These are phyloP conservation scores for Carallia pectinifolia DNA, from an alignment of 345 rosid species.

Conservation along the genomic window DNA sequence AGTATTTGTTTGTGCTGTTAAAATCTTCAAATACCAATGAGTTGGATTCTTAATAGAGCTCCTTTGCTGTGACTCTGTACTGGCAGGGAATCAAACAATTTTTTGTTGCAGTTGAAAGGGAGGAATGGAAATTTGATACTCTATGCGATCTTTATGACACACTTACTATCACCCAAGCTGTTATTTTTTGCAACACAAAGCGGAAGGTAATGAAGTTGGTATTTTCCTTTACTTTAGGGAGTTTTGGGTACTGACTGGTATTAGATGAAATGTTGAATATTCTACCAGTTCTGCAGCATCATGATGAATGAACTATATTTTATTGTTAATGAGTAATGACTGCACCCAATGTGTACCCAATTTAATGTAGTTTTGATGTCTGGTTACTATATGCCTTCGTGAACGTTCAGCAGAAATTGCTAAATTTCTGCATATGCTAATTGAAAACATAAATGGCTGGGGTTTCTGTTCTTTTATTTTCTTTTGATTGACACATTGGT, in stretches of 20 bases:
- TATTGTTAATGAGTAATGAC: no score
- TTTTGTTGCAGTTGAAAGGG: conserved; percentile 91
- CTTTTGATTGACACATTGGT: neutral
- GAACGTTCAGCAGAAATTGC: neutral
- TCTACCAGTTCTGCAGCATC: neutral
- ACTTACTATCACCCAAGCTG: conserved; percentile 90
- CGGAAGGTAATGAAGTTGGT: conserved; percentile 54
- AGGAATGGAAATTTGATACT: conserved; percentile 99
- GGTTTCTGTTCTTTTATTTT: neutral
- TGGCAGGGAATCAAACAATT: conserved; percentile 92
- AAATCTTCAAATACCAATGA: neutral
- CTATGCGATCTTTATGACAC: conserved; percentile 95
- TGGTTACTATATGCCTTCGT: neutral
- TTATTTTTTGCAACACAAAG: conserved; percentile 97
- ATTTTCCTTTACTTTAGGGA: neutral
- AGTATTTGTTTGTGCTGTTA: neutral
- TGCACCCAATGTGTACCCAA: no score
- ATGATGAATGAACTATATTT: no score
- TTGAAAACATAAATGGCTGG: neutral
- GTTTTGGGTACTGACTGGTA: neutral
- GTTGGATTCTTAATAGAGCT: conserved; percentile 1
- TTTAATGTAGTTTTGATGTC: no score
- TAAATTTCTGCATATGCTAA: neutral
- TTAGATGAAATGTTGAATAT: neutral
- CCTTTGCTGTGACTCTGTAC: conserved; percentile 12